Percentiles rank a stretch among this genome's conserved stretches.
phyloP scores from a whole-genome alignment of 164 flowering plant species.

The Paratinospora sagittata region DNA sequence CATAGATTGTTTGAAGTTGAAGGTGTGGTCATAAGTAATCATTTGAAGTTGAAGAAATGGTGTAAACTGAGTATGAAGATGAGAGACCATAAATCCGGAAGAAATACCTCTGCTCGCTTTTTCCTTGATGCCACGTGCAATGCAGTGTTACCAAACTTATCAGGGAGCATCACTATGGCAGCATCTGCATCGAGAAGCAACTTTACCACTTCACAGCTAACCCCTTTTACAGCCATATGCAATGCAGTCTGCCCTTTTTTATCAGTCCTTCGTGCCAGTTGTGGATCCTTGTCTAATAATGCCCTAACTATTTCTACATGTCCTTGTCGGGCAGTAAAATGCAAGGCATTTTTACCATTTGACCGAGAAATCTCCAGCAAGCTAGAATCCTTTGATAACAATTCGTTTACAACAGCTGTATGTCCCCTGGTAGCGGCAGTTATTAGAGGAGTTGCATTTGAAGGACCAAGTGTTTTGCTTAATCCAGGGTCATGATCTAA shows the following conservation, averaged over 20 bases:
- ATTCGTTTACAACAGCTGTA: conserved; percentile 54
- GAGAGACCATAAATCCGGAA: not conserved
- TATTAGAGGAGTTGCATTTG: conserved; percentile 75
- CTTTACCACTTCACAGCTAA: conserved; percentile 59
- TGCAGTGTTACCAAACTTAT: conserved; percentile 72
- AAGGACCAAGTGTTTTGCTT: conserved; percentile 54
- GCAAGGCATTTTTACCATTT: conserved; percentile 82
- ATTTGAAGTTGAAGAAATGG: not conserved
- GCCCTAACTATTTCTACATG: conserved; percentile 73
- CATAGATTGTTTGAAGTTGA: not conserved
- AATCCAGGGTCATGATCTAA: conserved; percentile 56
- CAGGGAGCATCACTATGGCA: conserved; percentile 87
- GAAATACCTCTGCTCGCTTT: conserved; percentile 70
- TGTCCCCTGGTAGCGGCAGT: conserved; percentile 82
- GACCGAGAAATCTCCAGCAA: conserved; percentile 59
- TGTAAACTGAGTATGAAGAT: not conserved
- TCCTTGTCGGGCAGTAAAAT: conserved; percentile 69
- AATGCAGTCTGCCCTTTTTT: conserved; percentile 87
- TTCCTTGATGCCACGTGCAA: conserved; percentile 86
- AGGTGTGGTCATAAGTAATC: not conserved
- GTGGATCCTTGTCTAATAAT: conserved; percentile 61
- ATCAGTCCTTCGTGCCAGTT: conserved; percentile 68
- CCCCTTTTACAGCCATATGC: conserved; percentile 91
- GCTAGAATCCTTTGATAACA: conserved; percentile 51
- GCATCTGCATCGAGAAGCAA: conserved; percentile 74